A percentile compares a stretch with the other conserved stretches of the same genome.
Evolutionary conservation across 805 yeast species (phyloP).

Genomic region (Starmerella apicola): DNA sequence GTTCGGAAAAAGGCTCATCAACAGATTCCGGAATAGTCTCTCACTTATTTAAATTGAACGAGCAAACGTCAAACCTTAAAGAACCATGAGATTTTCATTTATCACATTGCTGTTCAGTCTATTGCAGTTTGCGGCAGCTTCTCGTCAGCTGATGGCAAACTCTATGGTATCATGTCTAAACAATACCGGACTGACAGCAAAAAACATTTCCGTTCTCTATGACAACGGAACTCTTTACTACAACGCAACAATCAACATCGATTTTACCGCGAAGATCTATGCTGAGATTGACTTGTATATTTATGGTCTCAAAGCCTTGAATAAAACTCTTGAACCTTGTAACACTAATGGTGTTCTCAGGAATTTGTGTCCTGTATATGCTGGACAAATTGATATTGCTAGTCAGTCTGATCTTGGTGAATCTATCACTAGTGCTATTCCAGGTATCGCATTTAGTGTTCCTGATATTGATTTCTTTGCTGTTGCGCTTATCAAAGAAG

Average conservation of each 20-base stretch:
- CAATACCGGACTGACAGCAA: constrained; percentile 57
- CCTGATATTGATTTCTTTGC: constrained; percentile 79
- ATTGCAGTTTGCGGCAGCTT: constrained; percentile 6
- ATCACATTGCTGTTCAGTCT: constrained; percentile 7
- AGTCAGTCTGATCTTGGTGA: constrained; percentile 45
- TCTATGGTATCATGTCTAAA: constrained; percentile 83
- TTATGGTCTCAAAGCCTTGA: constrained; percentile 66
- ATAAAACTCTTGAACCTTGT: constrained; percentile 51
- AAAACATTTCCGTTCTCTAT: constrained; percentile 61
- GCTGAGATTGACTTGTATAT: constrained; percentile 72
- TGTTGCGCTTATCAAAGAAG: constrained; percentile 35
- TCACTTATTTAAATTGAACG: no score
- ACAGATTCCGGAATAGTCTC: no score
- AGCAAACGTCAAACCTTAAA: no score
- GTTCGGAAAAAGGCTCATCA: no score
- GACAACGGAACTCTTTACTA: constrained; percentile 64
- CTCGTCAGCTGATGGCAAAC: constrained; percentile 36
- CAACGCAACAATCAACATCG: constrained; percentile 56
- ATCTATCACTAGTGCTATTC: constrained; percentile 44
- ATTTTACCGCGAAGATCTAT: constrained; percentile 48
- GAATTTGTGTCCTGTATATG: constrained; percentile 80
- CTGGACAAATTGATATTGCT: constrained; percentile 69
- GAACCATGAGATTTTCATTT: constrained; percentile 7
- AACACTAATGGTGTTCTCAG: constrained; percentile 41
- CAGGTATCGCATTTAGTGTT: constrained; percentile 74